phyloP scores from a whole-genome alignment of 352 stramenopile genomes.

The Phytophthora colocasiae region DNA sequence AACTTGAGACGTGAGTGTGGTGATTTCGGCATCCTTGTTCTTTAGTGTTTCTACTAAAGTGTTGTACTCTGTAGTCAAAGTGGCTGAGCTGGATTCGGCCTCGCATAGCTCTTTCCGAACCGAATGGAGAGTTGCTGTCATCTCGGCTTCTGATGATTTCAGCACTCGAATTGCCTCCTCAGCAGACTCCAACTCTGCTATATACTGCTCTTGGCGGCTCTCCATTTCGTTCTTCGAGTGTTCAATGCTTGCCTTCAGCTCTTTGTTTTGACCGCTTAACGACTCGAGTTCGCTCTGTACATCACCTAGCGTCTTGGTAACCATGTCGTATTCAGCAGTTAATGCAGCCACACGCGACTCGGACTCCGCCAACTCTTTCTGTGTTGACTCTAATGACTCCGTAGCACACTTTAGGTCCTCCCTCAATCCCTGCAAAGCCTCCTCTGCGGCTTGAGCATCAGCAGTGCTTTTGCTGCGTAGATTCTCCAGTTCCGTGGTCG shows the following conservation, averaged over 20 bases:
- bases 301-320: constrained; percentile 12
- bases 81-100: neutral
- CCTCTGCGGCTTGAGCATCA: constrained; percentile 30
- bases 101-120: constrained; percentile 13
- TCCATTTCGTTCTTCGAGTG: constrained; percentile 25
- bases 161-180: constrained; percentile 25
- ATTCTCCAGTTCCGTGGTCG: constrained; percentile 36
- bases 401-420: constrained; percentile 19
- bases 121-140: constrained; percentile 13
- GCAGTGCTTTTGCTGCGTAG: constrained; percentile 28
- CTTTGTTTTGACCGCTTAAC: constrained; percentile 18
- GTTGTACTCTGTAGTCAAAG: constrained; percentile 10
- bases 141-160: constrained; percentile 10
- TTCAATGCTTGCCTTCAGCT: constrained; percentile 18
- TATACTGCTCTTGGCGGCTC: constrained; percentile 25
- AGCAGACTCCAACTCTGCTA: constrained; percentile 7
- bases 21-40: neutral
- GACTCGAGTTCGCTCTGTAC: constrained; percentile 22
- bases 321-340: constrained; percentile 26
- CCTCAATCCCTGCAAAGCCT: constrained; percentile 22
- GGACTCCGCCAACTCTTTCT: constrained; percentile 24
- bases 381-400: constrained; percentile 25
- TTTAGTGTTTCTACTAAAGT: neutral
- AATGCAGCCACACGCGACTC: constrained; percentile 24
- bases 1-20: constrained; percentile 1